A percentile compares a stretch with the other conserved stretches of the same genome.
Conservation (phyloP, 345 rosid genomes). For the Litchi chinensis region DNA sequence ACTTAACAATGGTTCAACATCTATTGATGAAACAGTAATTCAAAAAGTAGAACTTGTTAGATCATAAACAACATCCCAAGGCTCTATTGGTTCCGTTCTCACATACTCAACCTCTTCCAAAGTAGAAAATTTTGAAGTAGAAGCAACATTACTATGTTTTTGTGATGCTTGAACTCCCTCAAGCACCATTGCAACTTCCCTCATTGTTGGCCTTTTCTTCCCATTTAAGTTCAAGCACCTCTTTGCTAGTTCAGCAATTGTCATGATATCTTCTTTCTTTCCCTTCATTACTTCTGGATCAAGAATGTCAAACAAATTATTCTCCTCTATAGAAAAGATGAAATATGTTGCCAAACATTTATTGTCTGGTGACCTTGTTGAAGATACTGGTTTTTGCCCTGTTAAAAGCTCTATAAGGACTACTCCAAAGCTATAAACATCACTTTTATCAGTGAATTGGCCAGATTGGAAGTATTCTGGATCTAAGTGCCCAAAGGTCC, state of each 20-base stretch:
- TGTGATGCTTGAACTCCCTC: constrained; percentile 1
- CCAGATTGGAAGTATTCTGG: background rate
- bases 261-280: background rate
- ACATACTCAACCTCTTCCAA: background rate
- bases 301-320: background rate
- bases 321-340: background rate
- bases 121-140: no score
- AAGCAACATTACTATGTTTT: background rate
- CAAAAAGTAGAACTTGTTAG: background rate
- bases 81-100: background rate
- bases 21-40: background rate
- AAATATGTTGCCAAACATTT: background rate
- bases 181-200: background rate
- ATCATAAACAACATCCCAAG: background rate
- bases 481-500: constrained; percentile 10
- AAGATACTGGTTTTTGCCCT: background rate
- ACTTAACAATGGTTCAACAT: background rate
- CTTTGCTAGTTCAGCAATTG: background rate
- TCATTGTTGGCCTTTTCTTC: constrained; percentile 2
- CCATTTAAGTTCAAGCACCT: background rate
- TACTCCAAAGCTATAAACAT: constrained; percentile 8
- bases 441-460: constrained; percentile 9
- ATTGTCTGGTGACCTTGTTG: background rate
- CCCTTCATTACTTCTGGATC: constrained; percentile 4
- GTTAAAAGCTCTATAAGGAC: constrained; percentile 15